Evolutionary conservation across 2,329 filamentous ascomycete species (phyloP), one percentile per base, ranked within the genome.

Genomic region (Ophiocordyceps camponoti-leonardi): DNA sequence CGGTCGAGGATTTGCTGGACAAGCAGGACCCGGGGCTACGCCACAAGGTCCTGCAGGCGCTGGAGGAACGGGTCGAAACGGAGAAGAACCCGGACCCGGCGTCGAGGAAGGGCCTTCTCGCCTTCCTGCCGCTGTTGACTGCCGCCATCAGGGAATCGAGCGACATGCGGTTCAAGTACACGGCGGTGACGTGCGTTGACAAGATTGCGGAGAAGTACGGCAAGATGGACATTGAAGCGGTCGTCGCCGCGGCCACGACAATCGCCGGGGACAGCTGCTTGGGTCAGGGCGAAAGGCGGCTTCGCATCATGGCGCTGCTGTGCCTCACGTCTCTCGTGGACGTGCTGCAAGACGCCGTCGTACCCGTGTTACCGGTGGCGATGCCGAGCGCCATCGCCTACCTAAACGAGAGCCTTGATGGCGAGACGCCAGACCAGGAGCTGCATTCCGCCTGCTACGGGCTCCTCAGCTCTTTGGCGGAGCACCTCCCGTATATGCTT

Each of bases 201-300:
- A 85, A 86, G 61, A 93, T 98, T 50, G 77, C 85, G 2, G 88
- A 95, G 63, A 90, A 90, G 60, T 96, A 94, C 59, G 93, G 92
- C 52, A 93, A 92, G 68, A 93, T 88, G 60, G 85, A 94, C 56
- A 71, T 83, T 1, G 77, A 83, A 52, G 80, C 79, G 41, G 83
- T 94, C 41, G 72, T 83, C 23, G 75, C 75, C 5, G 83, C 87
- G 6, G 86, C 87, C 5, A 70, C 79, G 48, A 82, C 81, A 1
- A 82, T 98, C 54, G 79, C 84, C 35, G 79, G 87, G 40, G 67
- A 78, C 46, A 70, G 83, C 51, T 90, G 86, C 50, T 73, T 96
- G 43, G 84, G 83, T 35, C 81, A 83, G 58, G 63, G 72, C 13
- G 83, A 94, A 54, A 68, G 74, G 51, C 76, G 77, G 23, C 74